Percentiles rank a stretch among this genome's conserved stretches.
Conservation (phyloP, 202 grass and related monocot genomes). For the Cymbopogon flexuosus region DNA sequence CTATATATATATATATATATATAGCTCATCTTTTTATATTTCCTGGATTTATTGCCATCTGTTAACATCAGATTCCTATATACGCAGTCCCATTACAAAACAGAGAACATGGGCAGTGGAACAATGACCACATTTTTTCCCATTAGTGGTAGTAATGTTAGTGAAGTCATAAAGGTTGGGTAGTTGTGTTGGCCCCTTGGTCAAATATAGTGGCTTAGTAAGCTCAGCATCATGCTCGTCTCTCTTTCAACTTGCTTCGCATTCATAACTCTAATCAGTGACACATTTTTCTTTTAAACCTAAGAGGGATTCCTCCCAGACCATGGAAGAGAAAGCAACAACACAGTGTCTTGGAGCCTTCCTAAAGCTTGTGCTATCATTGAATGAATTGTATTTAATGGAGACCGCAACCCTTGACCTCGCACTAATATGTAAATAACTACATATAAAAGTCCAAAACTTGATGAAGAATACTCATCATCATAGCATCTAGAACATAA, state of each 20-base stretch:
- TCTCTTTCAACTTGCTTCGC: neutral
- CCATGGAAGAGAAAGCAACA: neutral
- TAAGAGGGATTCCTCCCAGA: neutral
- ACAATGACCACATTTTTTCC: neutral
- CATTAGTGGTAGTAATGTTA: neutral
- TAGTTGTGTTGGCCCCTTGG: neutral
- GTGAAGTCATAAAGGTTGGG: neutral
- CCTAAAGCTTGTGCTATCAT: neutral
- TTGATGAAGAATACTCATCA: neutral
- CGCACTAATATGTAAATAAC: neutral
- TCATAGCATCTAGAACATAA: neutral
- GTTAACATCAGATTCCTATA: neutral
- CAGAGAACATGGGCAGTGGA: neutral
- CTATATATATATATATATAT: neutral
- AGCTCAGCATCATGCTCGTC: neutral
- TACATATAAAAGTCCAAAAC: neutral
- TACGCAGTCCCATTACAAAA: neutral
- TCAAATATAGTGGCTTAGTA: neutral
- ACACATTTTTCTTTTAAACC: neutral
- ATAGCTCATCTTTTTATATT: neutral
- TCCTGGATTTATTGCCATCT: neutral
- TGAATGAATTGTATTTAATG: conserved; percentile 20
- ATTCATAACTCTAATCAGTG: neutral
- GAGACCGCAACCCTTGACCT: conserved; percentile 5
- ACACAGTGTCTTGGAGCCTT: neutral